These are phyloP conservation scores for Ligustrum vulgare DNA, from an alignment of 257 asterid genomes.

Conservation along the genomic window DNA sequence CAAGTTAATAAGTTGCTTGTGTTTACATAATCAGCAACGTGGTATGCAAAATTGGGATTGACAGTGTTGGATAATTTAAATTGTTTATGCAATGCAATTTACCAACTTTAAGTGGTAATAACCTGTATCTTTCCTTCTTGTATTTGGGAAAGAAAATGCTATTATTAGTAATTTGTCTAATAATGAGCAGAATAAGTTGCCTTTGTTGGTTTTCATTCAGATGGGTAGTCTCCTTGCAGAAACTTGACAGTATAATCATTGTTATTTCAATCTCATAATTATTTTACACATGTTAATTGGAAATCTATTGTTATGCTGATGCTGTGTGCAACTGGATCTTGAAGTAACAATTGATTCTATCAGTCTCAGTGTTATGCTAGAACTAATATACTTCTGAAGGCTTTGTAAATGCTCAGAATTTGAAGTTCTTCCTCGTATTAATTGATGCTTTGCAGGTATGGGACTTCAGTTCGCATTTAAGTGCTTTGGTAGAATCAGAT, in stretches of 20 bases:
- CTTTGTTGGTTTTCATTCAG: neutral
- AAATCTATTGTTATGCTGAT: neutral
- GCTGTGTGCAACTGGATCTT: neutral
- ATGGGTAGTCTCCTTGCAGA: neutral
- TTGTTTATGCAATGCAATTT: neutral
- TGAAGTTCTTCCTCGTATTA: slow-evolving; percentile 10
- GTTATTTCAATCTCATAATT: neutral
- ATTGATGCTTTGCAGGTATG: slow-evolving; percentile 61
- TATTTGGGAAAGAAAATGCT: neutral
- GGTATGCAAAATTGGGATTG: neutral
- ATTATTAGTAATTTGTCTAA: neutral
- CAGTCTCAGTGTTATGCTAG: slow-evolving; percentile 7
- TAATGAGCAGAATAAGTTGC: neutral
- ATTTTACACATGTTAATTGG: neutral
- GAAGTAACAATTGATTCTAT: neutral
- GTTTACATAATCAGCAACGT: neutral
- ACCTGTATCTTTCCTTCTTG: neutral
- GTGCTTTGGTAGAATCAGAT: slow-evolving; percentile 62
- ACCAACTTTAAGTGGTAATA: neutral
- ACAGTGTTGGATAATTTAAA: neutral
- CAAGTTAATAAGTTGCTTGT: neutral
- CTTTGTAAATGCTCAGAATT: slow-evolving; percentile 1
- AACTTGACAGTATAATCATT: neutral
- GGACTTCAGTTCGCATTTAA: slow-evolving; percentile 85
- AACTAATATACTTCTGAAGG: neutral